A percentile compares a stretch with the other conserved stretches of the same genome.
Evolutionary conservation across 139 green algal genomes (phyloP).

Genomic region (Chlorella sorokiniana): DNA sequence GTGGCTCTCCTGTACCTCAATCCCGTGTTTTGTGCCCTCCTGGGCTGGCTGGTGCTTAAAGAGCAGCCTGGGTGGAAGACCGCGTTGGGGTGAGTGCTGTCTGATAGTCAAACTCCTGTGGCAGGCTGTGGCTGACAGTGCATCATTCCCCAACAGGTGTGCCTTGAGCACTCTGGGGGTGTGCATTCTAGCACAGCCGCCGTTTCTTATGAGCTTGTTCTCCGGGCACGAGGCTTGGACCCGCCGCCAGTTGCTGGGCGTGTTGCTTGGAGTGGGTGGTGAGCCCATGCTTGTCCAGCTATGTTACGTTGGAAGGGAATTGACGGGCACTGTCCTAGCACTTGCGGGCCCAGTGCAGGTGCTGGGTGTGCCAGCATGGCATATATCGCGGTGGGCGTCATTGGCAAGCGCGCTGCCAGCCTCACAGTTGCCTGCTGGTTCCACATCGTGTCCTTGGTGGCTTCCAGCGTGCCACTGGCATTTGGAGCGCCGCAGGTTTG

Average conservation of each 20-base stretch:
- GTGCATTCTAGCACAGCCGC: background rate
- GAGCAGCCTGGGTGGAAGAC: constrained; percentile 24
- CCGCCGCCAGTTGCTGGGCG: background rate
- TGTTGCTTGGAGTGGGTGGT: background rate
- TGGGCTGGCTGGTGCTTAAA: constrained; percentile 38
- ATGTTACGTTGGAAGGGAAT: no score
- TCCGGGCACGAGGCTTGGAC: background rate
- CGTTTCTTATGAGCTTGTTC: background rate
- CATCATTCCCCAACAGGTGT: background rate
- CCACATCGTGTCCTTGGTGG: constrained; percentile 4
- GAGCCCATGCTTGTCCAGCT: background rate
- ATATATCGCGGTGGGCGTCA: constrained; percentile 18
- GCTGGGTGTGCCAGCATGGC: constrained; percentile 1
- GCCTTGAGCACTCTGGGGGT: background rate
- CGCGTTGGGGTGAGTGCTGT: constrained; percentile 24
- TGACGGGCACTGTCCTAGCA: no score
- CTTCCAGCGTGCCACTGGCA: constrained; percentile 8
- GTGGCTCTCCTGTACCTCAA: constrained; percentile 57
- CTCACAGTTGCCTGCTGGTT: constrained; percentile 48
- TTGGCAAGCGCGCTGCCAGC: constrained; percentile 22
- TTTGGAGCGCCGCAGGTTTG: constrained; percentile 26
- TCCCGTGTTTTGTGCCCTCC: constrained; percentile 42
- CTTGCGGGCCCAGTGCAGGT: background rate
- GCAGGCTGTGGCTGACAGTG: background rate
- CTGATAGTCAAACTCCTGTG: background rate